Evolutionary conservation across 345 rosid species (phyloP).

Genomic region (Dimocarpus longan): DNA sequence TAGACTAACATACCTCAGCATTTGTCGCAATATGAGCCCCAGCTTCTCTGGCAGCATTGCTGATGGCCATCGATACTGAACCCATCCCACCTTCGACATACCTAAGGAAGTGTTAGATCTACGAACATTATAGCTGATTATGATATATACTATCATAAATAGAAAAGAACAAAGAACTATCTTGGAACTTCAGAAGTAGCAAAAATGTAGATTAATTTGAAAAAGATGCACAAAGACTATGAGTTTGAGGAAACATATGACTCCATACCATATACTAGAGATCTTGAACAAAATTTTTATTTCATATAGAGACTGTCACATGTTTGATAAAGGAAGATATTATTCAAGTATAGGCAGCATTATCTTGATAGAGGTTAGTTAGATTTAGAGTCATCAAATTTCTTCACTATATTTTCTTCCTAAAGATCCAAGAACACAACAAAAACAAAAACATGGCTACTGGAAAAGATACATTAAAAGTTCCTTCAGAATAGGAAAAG

Average conservation of each 20-base stretch:
- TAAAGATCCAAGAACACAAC: slow-evolving; percentile 3
- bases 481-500: not conserved
- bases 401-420: not conserved
- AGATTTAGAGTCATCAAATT: not conserved
- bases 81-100: slow-evolving; percentile 98
- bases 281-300: not conserved
- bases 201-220: not conserved
- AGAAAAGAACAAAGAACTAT: not conserved
- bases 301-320: not conserved
- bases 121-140: not conserved
- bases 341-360: not conserved
- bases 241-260: not conserved
- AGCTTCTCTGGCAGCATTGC: slow-evolving; percentile 80
- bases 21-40: slow-evolving; percentile 74
- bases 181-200: not conserved
- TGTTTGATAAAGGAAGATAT: not conserved
- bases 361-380: not conserved
- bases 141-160: not conserved
- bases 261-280: not conserved
- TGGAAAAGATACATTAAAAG: not conserved
- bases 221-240: not conserved
- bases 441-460: not conserved
- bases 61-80: slow-evolving; percentile 69
- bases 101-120: slow-evolving; percentile 36
- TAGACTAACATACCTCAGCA: slow-evolving; percentile 55